Evolutionary conservation across 1,284 basidiomycete genomes (phyloP), one percentile per base, ranked within the genome.

Genomic region (Sphagnurus paluster): DNA sequence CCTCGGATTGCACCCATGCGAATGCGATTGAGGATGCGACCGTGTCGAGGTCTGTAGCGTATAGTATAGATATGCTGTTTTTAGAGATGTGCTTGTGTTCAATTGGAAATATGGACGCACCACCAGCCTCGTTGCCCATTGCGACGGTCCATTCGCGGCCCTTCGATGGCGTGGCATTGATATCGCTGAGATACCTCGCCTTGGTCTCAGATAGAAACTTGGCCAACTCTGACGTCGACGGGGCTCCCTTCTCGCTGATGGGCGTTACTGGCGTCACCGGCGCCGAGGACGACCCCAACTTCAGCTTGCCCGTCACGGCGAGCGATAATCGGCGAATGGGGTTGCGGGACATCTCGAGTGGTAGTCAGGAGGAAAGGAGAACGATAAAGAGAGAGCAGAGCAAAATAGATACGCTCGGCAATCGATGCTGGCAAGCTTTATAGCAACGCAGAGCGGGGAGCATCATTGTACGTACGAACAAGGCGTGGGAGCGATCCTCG

Each of bases 91-190:
- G 21, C 45, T 45, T 26, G 49, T 39, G 45, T n/a, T 52, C 41
- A 33, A 53, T 44, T 32, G 23, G 30, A 44, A 34, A 24, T 17
- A 5, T n/a, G 23, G 11, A 36, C 79, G 50, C 59, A 92, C 93
- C 93, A 61, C 92, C 92, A 8, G 93, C 90, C 66, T 96, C 93
- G 61, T 97, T 96, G 1, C 93, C 93, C 80, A 92, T 90, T 0
- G 84, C 85, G 4, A 95, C 73, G 0, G 79, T 86, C 93, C 93
- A 97, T 34, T 83, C 77, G 60, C 56, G 9, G 61, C 75, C 43
- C 68, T 65, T 60, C 11, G 40, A 42, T 10, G 62, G 60, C 14
- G 56, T 59, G 28, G 63, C 62, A 13, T 56, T 57, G 8, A 67
- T 50, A 23, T 72, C 72, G 23, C 46, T 55, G 8, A 79, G 60